Percentiles rank a stretch among this genome's conserved stretches.
These are phyloP conservation scores for Lachancea quebecensis DNA, from an alignment of 805 yeast genomes.

Conservation along the genomic window DNA sequence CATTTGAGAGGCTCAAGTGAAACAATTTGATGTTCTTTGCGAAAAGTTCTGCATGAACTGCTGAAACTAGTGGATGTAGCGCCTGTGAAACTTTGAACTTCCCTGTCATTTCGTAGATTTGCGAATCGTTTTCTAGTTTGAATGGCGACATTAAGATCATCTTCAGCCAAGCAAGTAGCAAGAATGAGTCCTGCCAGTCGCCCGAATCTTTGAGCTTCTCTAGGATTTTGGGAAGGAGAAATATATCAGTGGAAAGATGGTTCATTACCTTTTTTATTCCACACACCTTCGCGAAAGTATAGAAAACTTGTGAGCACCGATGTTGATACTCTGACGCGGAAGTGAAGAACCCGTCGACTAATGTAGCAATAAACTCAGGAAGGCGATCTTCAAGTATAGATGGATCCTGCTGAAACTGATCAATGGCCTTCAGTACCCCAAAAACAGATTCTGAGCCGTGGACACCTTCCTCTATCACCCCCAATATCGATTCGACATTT, in stretches of 20 bases:
- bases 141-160: slow-evolving; percentile 72
- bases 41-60: slow-evolving; percentile 28
- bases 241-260: slow-evolving; percentile 55
- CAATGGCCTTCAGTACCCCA: slow-evolving; percentile 12
- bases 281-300: slow-evolving; percentile 57
- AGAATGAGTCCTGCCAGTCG: slow-evolving; percentile 42
- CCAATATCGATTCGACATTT: slow-evolving; percentile 6
- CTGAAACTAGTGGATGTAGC: slow-evolving; percentile 26
- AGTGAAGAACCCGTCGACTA: slow-evolving; percentile 5
- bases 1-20: slow-evolving; percentile 1
- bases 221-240: slow-evolving; percentile 38
- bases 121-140: slow-evolving; percentile 36
- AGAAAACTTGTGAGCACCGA: slow-evolving; percentile 37
- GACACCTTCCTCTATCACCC: slow-evolving; percentile 10
- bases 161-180: slow-evolving; percentile 64
- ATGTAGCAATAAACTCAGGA: slow-evolving; percentile 3
- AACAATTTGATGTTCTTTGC: slow-evolving; percentile 22
- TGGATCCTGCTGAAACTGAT: slow-evolving; percentile 27
- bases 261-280: slow-evolving; percentile 56
- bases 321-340: not conserved
- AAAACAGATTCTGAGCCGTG: slow-evolving; percentile 4
- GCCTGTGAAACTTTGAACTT: slow-evolving; percentile 41
- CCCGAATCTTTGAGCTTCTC: slow-evolving; percentile 14
- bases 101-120: slow-evolving; percentile 33
- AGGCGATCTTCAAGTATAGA: slow-evolving; percentile 9